Conservation (phyloP, 441 rosid genomes). For the Theobroma grandiflorum region DNA sequence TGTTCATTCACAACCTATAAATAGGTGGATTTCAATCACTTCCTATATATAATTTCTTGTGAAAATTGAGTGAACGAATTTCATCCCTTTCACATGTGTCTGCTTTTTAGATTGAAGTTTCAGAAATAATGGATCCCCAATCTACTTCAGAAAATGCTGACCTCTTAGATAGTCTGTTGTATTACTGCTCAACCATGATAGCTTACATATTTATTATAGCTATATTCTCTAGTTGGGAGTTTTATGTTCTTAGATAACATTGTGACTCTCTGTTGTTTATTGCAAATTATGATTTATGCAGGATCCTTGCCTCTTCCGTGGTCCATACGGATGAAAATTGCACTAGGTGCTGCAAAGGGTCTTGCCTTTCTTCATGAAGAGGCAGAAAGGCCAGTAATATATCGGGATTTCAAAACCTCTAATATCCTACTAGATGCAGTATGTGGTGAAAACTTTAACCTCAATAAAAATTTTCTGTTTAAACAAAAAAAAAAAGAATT, state of each 20-base stretch:
- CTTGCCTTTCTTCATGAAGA: constrained; percentile 94
- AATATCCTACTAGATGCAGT: constrained; percentile 91
- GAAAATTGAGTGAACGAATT: neutral
- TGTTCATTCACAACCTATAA: neutral
- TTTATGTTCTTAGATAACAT: constrained; percentile 10
- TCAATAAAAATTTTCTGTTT: neutral
- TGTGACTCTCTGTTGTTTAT: constrained; percentile 2
- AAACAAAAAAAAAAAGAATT: neutral
- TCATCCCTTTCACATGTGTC: neutral
- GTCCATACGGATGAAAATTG: constrained; percentile 93
- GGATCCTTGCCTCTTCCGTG: constrained; percentile 95
- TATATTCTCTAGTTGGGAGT: constrained; percentile 5
- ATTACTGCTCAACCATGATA: neutral
- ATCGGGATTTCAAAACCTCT: constrained; percentile 94
- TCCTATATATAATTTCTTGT: neutral
- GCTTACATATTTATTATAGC: neutral
- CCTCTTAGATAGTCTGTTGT: neutral
- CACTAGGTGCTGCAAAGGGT: constrained; percentile 93
- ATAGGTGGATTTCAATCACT: constrained; percentile 3
- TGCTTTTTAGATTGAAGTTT: constrained; percentile 14
- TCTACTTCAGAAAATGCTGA: constrained; percentile 10
- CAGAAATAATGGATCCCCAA: constrained; percentile 14
- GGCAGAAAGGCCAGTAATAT: constrained; percentile 90
- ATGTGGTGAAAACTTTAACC: constrained; percentile 29
- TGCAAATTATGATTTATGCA: constrained; percentile 32